Conservation (phyloP, 2,329 filamentous ascomycete genomes). For the Sporothrix luriei region DNA sequence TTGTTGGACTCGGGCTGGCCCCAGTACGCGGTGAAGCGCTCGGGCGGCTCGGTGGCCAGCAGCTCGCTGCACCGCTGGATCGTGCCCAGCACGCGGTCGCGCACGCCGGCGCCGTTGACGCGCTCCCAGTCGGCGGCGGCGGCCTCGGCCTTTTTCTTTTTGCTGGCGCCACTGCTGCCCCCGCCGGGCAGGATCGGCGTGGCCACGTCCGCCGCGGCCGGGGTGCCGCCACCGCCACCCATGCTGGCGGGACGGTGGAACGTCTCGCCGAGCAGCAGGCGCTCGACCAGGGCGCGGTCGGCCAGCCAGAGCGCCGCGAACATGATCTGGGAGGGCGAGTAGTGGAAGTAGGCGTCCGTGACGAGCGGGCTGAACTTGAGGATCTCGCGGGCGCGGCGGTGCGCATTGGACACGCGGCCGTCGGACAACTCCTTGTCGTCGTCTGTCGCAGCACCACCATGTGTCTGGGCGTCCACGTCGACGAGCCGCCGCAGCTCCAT, state of each 20-base stretch:
- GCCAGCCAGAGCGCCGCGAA: conserved; percentile 76
- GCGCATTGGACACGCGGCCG: conserved; percentile 60
- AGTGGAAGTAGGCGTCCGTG: conserved; percentile 97
- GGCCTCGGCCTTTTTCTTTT: conserved; percentile 31
- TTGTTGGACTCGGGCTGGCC: conserved; percentile 52
- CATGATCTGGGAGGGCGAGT: conserved; percentile 92
- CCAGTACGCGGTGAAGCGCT: conserved; percentile 59
- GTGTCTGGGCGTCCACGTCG: conserved; percentile 56
- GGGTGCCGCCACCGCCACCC: no score
- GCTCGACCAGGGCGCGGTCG: conserved; percentile 64
- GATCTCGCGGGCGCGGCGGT: conserved; percentile 70
- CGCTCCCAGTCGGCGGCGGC: conserved; percentile 36
- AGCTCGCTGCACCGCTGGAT: conserved; percentile 57
- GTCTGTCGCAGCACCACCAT: conserved; percentile 29
- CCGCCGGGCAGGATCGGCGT: conserved; percentile 30
- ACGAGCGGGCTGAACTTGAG: conserved; percentile 79
- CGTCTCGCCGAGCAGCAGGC: conserved; percentile 50
- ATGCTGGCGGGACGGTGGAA: conserved; percentile 40
- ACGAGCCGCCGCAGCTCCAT: conserved; percentile 76
- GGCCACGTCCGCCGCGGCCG: conserved; percentile 37
- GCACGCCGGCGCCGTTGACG: conserved; percentile 40
- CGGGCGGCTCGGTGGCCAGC: conserved; percentile 60
- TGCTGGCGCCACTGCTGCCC: conserved; percentile 35
- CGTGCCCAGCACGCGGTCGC: conserved; percentile 54
- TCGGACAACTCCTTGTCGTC: conserved; percentile 38